These are phyloP conservation scores for Dryadomyces quercus-mongolicae DNA, from an alignment of 2,329 filamentous ascomycete species.

Conservation along the genomic window DNA sequence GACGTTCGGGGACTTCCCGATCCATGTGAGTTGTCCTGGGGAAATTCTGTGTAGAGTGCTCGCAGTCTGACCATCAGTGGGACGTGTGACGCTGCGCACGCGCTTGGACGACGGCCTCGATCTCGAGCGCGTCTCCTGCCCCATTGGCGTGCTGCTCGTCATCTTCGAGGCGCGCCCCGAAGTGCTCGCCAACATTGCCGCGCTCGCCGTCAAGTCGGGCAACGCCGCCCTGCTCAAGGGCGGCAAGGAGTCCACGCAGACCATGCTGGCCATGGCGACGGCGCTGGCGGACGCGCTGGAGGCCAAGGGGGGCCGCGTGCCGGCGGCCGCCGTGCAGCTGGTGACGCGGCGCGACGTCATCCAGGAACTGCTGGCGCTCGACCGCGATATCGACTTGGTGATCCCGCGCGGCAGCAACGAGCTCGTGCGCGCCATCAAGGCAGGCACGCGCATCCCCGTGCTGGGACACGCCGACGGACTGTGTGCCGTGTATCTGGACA, in stretches of 20 bases:
- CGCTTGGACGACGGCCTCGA: slow-evolving; percentile 75
- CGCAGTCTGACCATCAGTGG: slow-evolving; percentile 49
- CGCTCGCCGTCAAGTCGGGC: slow-evolving; percentile 89
- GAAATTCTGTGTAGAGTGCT: too few species aligned
- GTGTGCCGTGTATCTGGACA: slow-evolving; percentile 75
- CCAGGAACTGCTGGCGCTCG: slow-evolving; percentile 72
- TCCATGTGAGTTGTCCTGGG: slow-evolving; percentile 60
- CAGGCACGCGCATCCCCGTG: slow-evolving; percentile 85
- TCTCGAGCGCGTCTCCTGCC: slow-evolving; percentile 80
- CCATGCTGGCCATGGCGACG: slow-evolving; percentile 81
- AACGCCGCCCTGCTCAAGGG: slow-evolving; percentile 96
- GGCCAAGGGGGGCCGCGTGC: slow-evolving; percentile 54
- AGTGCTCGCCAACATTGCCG: slow-evolving; percentile 96
- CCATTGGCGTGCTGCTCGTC: slow-evolving; percentile 93
- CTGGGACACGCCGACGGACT: slow-evolving; percentile 92
- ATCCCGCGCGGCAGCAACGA: slow-evolving; percentile 89
- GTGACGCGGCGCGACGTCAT: slow-evolving; percentile 89
- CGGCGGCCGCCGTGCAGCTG: slow-evolving; percentile 80
- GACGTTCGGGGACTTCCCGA: slow-evolving; percentile 78
- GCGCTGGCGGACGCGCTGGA: slow-evolving; percentile 42
- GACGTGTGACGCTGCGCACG: slow-evolving; percentile 71
- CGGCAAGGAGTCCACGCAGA: slow-evolving; percentile 89
- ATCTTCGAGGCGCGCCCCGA: slow-evolving; percentile 97
- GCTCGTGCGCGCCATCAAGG: slow-evolving; percentile 80
- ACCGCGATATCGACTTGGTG: slow-evolving; percentile 84